phyloP scores from a whole-genome alignment of 352 stramenopile species.

The Globisporangium takayamanum region DNA sequence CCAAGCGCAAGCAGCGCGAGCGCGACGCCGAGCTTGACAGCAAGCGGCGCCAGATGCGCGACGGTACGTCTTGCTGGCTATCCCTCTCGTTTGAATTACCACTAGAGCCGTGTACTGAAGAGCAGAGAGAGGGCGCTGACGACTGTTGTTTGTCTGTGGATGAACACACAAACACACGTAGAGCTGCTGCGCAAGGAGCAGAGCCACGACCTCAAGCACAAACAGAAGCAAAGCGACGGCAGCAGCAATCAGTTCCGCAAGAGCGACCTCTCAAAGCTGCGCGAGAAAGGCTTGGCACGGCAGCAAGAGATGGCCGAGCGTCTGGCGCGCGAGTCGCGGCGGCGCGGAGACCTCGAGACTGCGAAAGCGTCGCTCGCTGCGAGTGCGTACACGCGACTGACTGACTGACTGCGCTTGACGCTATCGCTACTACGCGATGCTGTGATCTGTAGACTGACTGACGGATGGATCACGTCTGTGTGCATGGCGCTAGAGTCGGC shows the following conservation, averaged over 20 bases:
- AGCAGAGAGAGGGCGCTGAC: not conserved
- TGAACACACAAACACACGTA: constrained; percentile 9
- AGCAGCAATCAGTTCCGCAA: constrained; percentile 22
- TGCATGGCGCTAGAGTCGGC: constrained; percentile 8
- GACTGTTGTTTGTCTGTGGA: constrained; percentile 1
- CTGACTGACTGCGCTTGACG: not conserved
- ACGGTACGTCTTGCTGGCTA: constrained; percentile 25
- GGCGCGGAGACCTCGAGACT: constrained; percentile 25
- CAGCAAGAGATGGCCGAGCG: constrained; percentile 53
- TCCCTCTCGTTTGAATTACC: not conserved
- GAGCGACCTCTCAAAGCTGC: constrained; percentile 44
- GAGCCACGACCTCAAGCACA: constrained; percentile 29
- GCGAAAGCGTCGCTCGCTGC: not conserved
- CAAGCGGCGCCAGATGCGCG: constrained; percentile 55
- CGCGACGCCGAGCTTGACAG: constrained; percentile 48
- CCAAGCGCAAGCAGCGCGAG: constrained; percentile 62
- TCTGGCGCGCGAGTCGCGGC: constrained; percentile 33
- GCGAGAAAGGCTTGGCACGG: constrained; percentile 40
- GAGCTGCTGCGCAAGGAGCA: constrained; percentile 62
- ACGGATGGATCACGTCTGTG: not conserved
- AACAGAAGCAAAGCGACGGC: constrained; percentile 26
- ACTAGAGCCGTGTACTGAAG: too few species aligned
- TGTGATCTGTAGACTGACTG: not conserved
- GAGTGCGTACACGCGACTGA: constrained; percentile 5
- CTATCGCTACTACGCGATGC: too few species aligned